Conservation (phyloP, 2,329 filamentous ascomycete species). For the Phialophora chinensis region DNA sequence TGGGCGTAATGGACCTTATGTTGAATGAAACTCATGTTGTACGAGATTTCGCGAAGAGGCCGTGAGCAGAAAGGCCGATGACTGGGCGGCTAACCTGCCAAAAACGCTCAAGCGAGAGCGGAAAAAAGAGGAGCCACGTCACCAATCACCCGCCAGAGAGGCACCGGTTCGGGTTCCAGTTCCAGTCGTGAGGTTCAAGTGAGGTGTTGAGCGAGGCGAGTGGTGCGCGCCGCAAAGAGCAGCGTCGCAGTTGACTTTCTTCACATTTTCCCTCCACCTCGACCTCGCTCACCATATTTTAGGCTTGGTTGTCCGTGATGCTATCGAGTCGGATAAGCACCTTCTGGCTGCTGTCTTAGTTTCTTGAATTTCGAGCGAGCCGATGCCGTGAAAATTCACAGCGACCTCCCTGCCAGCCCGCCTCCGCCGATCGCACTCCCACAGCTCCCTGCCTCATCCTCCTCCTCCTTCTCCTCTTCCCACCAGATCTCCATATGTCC, state of each 20-base stretch:
- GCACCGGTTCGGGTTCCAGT: neutral
- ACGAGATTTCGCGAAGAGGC: neutral
- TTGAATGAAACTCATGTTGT: constrained; percentile 2
- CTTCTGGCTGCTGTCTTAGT: constrained; percentile 2
- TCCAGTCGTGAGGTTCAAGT: neutral
- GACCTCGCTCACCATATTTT: neutral
- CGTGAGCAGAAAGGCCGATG: neutral
- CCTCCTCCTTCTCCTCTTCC: constrained; percentile 2
- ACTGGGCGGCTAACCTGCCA: neutral
- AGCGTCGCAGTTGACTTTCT: neutral
- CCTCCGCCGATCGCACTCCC: constrained; percentile 22
- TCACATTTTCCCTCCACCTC: constrained; percentile 13
- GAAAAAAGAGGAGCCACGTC: neutral
- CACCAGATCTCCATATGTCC: constrained; percentile 30
- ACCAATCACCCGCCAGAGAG: neutral
- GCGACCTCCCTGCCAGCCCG: constrained; percentile 12
- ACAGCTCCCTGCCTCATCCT: constrained; percentile 24
- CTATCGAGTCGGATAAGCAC: neutral
- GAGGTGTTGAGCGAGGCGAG: constrained; percentile 6
- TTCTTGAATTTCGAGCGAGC: neutral
- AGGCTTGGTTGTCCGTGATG: constrained; percentile 12
- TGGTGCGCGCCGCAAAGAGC: constrained; percentile 1
- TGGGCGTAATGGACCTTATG: constrained; percentile 5
- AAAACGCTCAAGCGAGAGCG: neutral
- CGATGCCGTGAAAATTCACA: constrained; percentile 14